Conservation (phyloP, 169 alveolate genomes). For the Neospora caninum region DNA sequence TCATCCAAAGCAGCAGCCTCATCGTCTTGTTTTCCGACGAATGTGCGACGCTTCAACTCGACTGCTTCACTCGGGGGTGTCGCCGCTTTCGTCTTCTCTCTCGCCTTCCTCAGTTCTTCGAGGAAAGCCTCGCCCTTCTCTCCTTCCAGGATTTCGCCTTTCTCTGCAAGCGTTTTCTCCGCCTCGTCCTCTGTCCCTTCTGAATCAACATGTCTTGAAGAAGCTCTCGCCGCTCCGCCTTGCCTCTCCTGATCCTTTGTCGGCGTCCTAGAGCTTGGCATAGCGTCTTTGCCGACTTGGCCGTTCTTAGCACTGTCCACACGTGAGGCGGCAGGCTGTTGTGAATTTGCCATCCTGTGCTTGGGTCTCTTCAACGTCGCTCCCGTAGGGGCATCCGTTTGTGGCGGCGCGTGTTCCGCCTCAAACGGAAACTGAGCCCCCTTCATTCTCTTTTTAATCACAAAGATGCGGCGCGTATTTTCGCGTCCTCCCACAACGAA, state of each 20-base stretch:
- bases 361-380: too few species aligned
- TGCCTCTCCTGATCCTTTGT: too few species aligned
- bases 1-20: neutral
- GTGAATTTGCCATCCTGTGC: too few species aligned
- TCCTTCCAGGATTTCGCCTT: neutral
- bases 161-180: neutral
- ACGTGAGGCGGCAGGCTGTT: too few species aligned
- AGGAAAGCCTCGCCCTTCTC: constrained; percentile 20
- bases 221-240: too few species aligned
- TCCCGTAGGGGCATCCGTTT: too few species aligned
- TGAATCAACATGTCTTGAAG: neutral
- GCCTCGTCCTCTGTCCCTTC: neutral
- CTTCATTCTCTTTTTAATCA: neutral
- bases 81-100: neutral
- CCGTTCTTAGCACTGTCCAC: too few species aligned
- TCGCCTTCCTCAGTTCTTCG: neutral
- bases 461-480: constrained; percentile 1
- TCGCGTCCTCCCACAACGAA: neutral
- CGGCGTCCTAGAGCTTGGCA: too few species aligned
- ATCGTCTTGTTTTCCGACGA: neutral
- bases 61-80: neutral
- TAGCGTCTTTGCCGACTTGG: too few species aligned
- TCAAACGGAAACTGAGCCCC: neutral
- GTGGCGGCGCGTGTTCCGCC: neutral
- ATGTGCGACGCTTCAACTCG: neutral